Evolutionary conservation across 208 protist genomes (phyloP), one percentile per base, ranked within the genome.

Genomic region (Acanthamoeba lenticulata): DNA sequence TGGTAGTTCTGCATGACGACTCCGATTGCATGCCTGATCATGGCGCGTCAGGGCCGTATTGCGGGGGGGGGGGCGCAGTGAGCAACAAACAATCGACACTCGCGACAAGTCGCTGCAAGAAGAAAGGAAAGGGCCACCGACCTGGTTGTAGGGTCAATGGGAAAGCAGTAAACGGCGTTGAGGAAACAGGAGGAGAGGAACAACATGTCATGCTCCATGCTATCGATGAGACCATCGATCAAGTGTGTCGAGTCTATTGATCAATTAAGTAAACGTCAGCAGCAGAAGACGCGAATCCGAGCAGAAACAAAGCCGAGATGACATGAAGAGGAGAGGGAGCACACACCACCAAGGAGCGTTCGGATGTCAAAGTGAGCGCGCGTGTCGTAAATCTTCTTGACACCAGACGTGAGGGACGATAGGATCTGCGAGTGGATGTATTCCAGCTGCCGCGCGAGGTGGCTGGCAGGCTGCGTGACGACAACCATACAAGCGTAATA

Each of bases 391-490:
- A 91, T 95, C 92, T 60, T 92, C 34, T 91, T 96, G 67, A 69
- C 88, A 21, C 77, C 67, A 13, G 79, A 38, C 21, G 95, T 96
- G 1, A 96, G 45, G 0, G 94, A 86, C 27, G 65, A 85, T 27
- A 95, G 55, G 13, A 96, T 94, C 17, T 95, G 52, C 27, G 72
- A 52, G 67, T 96, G 92, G 3, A 95, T 69, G 29, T 96, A 95
- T 17, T 96, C 94, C 11, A 96, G 36, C 67, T 96, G 95, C 27
- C 47, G 29, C 17, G 29, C 42, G 2, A 96, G 83, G 9, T 94
- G 47, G 17, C 15, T 2, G 3, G 86, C 55, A 21, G 93, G 92
- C 65, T 27, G 94, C 36, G 32, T 19, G 86, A 89, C 1, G 83
- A 83, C 55, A 67, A 85, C 19, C 47, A 52, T 5, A 5, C 5